phyloP scores from a whole-genome alignment of 139 green algal genomes.

The Tetradesmus lagerheimii region DNA sequence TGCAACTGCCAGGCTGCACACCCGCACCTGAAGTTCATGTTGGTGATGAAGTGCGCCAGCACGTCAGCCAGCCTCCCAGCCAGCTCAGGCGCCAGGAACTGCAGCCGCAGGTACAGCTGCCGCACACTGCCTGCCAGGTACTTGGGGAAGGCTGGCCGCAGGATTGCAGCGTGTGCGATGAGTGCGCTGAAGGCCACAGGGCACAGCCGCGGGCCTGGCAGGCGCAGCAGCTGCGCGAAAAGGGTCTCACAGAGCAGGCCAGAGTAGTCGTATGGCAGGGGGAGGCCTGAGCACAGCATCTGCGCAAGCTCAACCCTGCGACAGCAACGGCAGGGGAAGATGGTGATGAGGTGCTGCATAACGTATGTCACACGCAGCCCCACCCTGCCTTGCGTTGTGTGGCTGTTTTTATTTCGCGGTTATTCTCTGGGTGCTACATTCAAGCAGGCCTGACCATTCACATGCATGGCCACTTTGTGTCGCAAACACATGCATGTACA shows the following conservation, averaged over 20 bases:
- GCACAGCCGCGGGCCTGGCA: conserved; percentile 77
- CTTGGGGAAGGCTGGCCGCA: conserved; percentile 45
- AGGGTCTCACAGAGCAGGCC: conserved; percentile 85
- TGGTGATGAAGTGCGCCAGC: conserved; percentile 42
- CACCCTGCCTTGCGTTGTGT: no score
- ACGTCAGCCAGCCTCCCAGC: conserved; percentile 9
- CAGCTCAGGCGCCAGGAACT: conserved; percentile 78
- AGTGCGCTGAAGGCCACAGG: conserved; percentile 87
- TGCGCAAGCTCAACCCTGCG: conserved; percentile 74
- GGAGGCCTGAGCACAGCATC: conserved; percentile 70
- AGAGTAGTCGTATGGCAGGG: conserved; percentile 71
- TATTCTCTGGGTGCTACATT: no score
- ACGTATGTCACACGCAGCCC: background rate
- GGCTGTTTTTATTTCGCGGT: no score
- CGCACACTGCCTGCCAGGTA: conserved; percentile 67
- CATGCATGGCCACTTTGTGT: background rate
- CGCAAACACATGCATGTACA: background rate
- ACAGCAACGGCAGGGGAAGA: background rate
- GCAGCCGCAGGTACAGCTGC: conserved; percentile 66
- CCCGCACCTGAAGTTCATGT: conserved; percentile 48
- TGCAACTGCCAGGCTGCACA: background rate
- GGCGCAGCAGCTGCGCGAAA: conserved; percentile 88
- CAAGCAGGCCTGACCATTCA: no score
- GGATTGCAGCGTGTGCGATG: conserved; percentile 90
- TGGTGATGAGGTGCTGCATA: background rate